Conservation (phyloP, 163 green algal species). For the Chloromonas sp. region DNA sequence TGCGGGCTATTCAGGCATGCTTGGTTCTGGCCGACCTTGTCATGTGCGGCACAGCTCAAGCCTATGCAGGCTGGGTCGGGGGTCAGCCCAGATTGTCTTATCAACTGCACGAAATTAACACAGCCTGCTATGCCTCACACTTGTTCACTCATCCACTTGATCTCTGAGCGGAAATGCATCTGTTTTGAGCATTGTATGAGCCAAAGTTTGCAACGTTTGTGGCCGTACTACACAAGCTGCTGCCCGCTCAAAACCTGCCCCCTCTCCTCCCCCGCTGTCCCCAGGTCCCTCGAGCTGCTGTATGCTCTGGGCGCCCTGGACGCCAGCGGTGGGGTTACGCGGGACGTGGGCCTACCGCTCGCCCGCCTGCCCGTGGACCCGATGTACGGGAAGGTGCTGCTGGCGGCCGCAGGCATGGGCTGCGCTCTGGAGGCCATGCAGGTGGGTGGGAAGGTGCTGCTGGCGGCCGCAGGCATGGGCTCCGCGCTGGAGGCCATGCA, state of each 20-base stretch:
- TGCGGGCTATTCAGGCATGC: neutral
- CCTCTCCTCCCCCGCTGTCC: neutral
- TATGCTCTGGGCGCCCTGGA: slow-evolving; percentile 75
- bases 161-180: too few species aligned
- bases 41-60: too few species aligned
- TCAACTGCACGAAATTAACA: too few species aligned
- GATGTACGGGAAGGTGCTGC: slow-evolving; percentile 60
- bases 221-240: too few species aligned
- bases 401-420: slow-evolving; percentile 48
- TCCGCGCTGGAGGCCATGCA: slow-evolving; percentile 65
- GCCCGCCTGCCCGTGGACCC: slow-evolving; percentile 81
- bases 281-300: slow-evolving; percentile 75
- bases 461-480: slow-evolving; percentile 50
- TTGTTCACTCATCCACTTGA: too few species aligned
- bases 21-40: too few species aligned
- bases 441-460: slow-evolving; percentile 55
- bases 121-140: too few species aligned
- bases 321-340: slow-evolving; percentile 52
- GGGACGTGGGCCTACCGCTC: slow-evolving; percentile 48
- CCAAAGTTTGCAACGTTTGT: too few species aligned
- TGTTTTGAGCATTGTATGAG: too few species aligned
- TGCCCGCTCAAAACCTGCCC: neutral
- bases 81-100: too few species aligned
- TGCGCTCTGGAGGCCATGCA: slow-evolving; percentile 66
- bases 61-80: too few species aligned